Base-by-base conservation (phyloP, 192 early-diverging fungal genomes). In the Phycomyces blakesleeanus region DNA sequence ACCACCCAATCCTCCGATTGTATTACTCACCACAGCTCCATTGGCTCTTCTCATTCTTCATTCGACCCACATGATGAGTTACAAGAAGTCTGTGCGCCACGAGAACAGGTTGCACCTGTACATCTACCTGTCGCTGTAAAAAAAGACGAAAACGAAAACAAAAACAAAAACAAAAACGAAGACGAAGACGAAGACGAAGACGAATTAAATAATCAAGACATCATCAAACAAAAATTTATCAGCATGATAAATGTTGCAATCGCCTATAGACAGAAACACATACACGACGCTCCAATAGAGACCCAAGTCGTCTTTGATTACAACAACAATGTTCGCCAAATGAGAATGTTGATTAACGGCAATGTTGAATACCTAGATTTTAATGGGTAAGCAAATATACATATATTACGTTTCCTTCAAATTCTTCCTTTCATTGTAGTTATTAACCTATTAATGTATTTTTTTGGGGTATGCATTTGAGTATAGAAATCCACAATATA, bases 221-320 rank as follows among this genome's bases (percentile, higher is more conserved):
- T 52, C 16, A 55, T 52, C 44, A 72, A 66, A 41, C 51, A 49
- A 26, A 64, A 65, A 27, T 72, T 72, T 57, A 55, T 55, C 4
- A 72, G 62, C 22, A 58, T 72, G 64, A 21, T 72, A 7, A 39
- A 56, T 14, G 60, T 49, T 5, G 53, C 70, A 2, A 50, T 61
- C 40, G 41, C n/a, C 34, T 71, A 61, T 55, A 63, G 52, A 1
- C 58, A 60, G 50, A 38, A 71, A 25, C 57, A 64, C 25, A 25
- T 58, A 14, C 22, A 69, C 37, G 22, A 40, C n/a, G 37, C 57
- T 27, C 67, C 67, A 0, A 39, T 38, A 18, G 58, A 66, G 40
- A 72, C 66, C 54, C 55, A 61, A 8, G 20, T 72, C 1, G 22
- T 66, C 3, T 72, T 72, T 50, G 64, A 72, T 66, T 20, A 21